Evolutionary conservation across 2,329 filamentous ascomycete species (phyloP), one percentile per base, ranked within the genome.

Genomic region (Colletotrichum gigasporum): DNA sequence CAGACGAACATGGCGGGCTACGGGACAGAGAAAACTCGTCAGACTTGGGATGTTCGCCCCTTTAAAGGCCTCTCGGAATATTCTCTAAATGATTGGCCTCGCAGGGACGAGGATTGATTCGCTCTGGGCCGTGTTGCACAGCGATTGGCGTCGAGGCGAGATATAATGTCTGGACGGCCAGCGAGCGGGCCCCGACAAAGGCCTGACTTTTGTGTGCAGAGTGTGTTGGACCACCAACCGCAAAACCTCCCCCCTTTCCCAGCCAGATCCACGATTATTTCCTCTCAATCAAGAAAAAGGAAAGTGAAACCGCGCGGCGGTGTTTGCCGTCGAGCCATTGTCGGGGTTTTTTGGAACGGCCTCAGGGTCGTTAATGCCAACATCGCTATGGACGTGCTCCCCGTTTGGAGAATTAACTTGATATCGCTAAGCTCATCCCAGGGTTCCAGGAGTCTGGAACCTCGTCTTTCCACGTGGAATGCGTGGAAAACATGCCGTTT

Each of bases 391-490:
- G 24, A 22, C 26, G 55, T 54, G n/a, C 34, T 44, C 18, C n/a
- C n/a, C n/a, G n/a, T n/a, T 54, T 41, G 61, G 61, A 54, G 55
- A 61, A 61, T 61, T 64, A 64, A n/a, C 41, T 60, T 24, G 35
- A 53, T 54, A 32, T 58, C 55, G 47, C 47, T 64, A 48, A 51
- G 48, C 47, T 18, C 47, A 26, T 24, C 32, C 45, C n/a, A n/a
- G 51, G 53, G 59, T 34, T 16, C 53, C 35, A 32, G 35, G 26
- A 28, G 35, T 35, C 24, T 34, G 37, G 37, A 24, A 41, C n/a
- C 37, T 44, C 37, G 37, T 32, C 24, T n/a, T 20, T 18, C 37
- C 26, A 44, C 37, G 37, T 44, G 51, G n/a, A n/a, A n/a, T n/a
- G n/a, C n/a, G n/a, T 16, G 14, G 39, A 22, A 41, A 54, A 44